Conservation (phyloP, 805 yeast species). For the Saccharomycopsis sp. region DNA sequence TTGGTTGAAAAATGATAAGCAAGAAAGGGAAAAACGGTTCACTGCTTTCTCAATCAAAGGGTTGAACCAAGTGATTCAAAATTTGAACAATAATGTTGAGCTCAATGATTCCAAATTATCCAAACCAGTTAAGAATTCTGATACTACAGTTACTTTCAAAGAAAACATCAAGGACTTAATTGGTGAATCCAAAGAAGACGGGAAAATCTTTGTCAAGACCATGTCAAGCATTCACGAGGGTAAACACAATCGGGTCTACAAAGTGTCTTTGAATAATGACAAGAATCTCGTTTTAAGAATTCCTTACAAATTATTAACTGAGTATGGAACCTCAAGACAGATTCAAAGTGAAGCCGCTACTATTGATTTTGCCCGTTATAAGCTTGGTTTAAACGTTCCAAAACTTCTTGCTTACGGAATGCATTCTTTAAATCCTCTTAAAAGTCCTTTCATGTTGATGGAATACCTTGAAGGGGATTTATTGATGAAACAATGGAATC, state of each 20-base stretch:
- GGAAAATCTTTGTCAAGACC: conserved; percentile 41
- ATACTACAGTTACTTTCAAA: conserved; percentile 33
- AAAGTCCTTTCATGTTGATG: conserved; percentile 69
- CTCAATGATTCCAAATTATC: conserved; percentile 21
- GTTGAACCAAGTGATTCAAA: conserved; percentile 40
- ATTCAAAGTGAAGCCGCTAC: conserved; percentile 91
- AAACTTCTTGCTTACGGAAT: conserved; percentile 58
- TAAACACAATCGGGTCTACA: conserved; percentile 82
- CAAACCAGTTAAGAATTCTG: conserved; percentile 29
- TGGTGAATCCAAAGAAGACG: conserved; percentile 33
- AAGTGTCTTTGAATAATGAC: conserved; percentile 50
- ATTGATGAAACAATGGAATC: conserved; percentile 87
- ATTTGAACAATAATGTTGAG: conserved; percentile 26
- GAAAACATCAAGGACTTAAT: conserved; percentile 38
- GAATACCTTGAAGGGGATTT: conserved; percentile 72
- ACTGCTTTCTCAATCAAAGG: conserved; percentile 82
- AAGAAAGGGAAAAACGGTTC: conserved; percentile 63
- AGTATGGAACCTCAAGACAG: conserved; percentile 51
- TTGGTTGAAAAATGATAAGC: conserved; percentile 74
- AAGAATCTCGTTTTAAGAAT: conserved; percentile 66
- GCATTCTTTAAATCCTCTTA: conserved; percentile 48
- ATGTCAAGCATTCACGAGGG: conserved; percentile 88
- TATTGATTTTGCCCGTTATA: conserved; percentile 63
- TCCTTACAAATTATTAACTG: conserved; percentile 72
- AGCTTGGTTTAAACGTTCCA: conserved; percentile 63